phyloP scores from a whole-genome alignment of 106 monocot genomes.

The Dendrobium nobile region DNA sequence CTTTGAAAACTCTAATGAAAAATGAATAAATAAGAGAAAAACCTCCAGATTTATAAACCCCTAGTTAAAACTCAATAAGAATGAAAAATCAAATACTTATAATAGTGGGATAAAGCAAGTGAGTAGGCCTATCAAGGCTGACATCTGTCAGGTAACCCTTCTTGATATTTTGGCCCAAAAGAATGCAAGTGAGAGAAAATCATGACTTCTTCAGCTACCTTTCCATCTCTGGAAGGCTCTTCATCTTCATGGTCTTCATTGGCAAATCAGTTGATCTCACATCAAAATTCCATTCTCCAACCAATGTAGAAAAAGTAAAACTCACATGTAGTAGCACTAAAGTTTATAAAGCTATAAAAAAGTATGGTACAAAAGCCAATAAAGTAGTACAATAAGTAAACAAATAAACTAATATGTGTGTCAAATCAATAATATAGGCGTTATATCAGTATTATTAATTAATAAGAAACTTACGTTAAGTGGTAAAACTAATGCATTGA shows the following conservation, averaged over 20 bases:
- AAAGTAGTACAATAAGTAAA: no score
- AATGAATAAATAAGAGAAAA: not conserved
- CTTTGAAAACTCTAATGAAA: not conserved
- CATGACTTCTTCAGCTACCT: slow-evolving; percentile 24
- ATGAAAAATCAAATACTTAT: not conserved
- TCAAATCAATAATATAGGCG: no score
- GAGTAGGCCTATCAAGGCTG: slow-evolving; percentile 27
- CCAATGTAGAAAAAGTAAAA: no score
- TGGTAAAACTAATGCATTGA: no score
- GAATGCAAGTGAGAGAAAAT: slow-evolving; percentile 48
- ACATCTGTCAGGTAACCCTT: slow-evolving; percentile 51
- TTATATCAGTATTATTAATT: no score
- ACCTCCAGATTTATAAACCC: not conserved
- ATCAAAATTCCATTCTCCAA: no score
- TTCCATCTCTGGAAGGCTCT: slow-evolving; percentile 7
- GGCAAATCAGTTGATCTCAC: not conserved
- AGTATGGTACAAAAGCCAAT: no score
- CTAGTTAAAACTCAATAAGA: not conserved
- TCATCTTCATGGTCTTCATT: not conserved
- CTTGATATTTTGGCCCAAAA: slow-evolving; percentile 68
- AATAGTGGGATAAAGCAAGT: not conserved
- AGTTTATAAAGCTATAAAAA: no score
- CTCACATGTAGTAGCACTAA: no score
- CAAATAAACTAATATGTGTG: no score
- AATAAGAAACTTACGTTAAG: no score